Percentiles rank a stretch among this genome's conserved stretches.
Conservation (phyloP, 2,329 filamentous ascomycete species). For the Microthyrium microscopicum region DNA sequence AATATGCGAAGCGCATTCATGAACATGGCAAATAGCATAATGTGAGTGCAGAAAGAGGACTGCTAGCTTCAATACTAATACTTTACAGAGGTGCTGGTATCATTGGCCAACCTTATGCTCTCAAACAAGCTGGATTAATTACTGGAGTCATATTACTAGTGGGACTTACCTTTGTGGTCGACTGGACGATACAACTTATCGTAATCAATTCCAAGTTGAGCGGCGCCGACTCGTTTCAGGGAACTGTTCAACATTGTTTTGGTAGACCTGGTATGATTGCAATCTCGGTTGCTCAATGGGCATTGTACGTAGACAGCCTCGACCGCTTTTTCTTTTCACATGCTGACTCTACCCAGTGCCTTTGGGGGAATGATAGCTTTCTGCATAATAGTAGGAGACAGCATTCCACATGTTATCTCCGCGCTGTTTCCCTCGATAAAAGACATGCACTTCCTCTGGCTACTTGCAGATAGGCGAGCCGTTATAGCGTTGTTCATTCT, state of each 20-base stretch:
- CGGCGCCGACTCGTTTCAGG: conserved; percentile 85
- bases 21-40: conserved; percentile 99
- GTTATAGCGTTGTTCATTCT: conserved; percentile 81
- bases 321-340: neutral
- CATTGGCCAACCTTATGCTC: conserved; percentile 81
- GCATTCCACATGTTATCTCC: conserved; percentile 75
- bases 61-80: neutral
- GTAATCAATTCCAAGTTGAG: conserved; percentile 96
- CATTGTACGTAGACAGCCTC: conserved; percentile 40
- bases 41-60: conserved; percentile 28
- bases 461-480: conserved; percentile 64
- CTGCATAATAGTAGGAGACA: conserved; percentile 92
- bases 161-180: conserved; percentile 64
- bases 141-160: conserved; percentile 67
- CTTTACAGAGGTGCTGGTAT: conserved; percentile 42
- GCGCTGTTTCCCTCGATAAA: conserved; percentile 65
- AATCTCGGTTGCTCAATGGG: conserved; percentile 86
- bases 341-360: conserved; percentile 32
- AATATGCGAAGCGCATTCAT: conserved; percentile 81
- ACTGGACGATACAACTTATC: conserved; percentile 96
- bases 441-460: conserved; percentile 59
- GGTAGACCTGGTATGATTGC: conserved; percentile 75
- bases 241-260: conserved; percentile 91
- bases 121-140: conserved; percentile 74
- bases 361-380: conserved; percentile 99